Evolutionary conservation across 441 rosid genomes (phyloP), one percentile per base, ranked within the genome.

Genomic region (Adansonia grandidieri): DNA sequence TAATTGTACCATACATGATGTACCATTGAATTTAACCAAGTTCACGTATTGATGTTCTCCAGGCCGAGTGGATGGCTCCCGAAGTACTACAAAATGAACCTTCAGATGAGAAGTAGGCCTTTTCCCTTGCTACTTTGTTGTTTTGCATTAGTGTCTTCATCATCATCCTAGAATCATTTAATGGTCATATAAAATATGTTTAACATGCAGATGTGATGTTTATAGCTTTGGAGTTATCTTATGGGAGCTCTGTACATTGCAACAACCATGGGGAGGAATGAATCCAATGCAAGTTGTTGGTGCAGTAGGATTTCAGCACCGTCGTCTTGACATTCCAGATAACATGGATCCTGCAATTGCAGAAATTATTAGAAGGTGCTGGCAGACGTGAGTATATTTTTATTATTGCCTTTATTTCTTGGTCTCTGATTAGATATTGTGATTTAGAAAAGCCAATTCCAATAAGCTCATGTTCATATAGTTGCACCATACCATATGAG

Each of bases 11-110:
- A 14, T 45, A 15, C 42, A 3, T 4, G 28, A 7, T 73, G 15
- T 66, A n/a, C 54, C 57, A 11, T 40, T 57, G 24, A 32, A 53
- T 45, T 76, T 37, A 61, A 56, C 64, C 60, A 9, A 72, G 20
- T 77, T 60, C 20, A 65, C 82, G 14, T 80, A 40, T 75, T 9
- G 57, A 53, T 72, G 11, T 82, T 80, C 65, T 82, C 85, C 87
- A 96, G 99, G 98, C 99, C 56, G 99, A 96, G 87, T 96, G 99
- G 99, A 96, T 96, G 98, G 99, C 99, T 79, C 99, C 99, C 40
- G 99, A 96, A 88, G 97, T 96, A 82, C 95, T 96, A 53, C 87
- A 95, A 88, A 96, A 96, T 71, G 98, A 96, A 83, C 99, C 96
- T 82, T 92, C 98, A 78, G 82, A 94, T 78, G 99, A 96, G 85